Evolutionary conservation across 139 green algal genomes (phyloP).

Genomic region (Trebouxia sp.): DNA sequence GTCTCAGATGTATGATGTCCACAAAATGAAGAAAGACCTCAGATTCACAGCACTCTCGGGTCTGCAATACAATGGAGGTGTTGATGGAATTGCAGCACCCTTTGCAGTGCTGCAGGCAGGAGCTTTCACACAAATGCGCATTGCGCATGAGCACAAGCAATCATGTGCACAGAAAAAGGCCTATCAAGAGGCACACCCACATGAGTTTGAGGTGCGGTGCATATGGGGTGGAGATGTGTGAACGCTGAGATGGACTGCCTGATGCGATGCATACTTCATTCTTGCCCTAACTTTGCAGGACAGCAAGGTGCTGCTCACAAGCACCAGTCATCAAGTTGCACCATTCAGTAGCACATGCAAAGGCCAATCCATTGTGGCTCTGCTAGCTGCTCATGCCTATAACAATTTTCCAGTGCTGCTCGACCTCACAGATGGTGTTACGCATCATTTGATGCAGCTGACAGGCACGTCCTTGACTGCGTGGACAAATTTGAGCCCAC

Average conservation of each 20-base stretch:
- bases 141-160: no score
- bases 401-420: neutral
- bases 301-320: neutral
- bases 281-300: neutral
- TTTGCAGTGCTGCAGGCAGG: neutral
- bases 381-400: neutral
- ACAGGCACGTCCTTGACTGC: neutral
- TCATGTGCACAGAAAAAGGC: no score
- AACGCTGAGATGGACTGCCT: no score
- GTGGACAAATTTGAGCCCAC: neutral
- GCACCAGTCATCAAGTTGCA: neutral
- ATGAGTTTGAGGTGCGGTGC: no score
- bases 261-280: no score
- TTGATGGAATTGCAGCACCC: neutral
- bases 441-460: neutral
- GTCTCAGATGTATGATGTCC: constrained; percentile 12
- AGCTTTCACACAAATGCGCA: neutral
- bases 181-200: no score
- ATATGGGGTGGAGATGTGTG: no score
- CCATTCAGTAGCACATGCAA: neutral
- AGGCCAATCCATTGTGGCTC: neutral
- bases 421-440: neutral
- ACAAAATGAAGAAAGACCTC: neutral
- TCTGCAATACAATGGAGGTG: neutral
- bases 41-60: neutral